Evolutionary conservation across 1,284 basidiomycete species (phyloP).

Genomic region (Rhodotorula sp.): DNA sequence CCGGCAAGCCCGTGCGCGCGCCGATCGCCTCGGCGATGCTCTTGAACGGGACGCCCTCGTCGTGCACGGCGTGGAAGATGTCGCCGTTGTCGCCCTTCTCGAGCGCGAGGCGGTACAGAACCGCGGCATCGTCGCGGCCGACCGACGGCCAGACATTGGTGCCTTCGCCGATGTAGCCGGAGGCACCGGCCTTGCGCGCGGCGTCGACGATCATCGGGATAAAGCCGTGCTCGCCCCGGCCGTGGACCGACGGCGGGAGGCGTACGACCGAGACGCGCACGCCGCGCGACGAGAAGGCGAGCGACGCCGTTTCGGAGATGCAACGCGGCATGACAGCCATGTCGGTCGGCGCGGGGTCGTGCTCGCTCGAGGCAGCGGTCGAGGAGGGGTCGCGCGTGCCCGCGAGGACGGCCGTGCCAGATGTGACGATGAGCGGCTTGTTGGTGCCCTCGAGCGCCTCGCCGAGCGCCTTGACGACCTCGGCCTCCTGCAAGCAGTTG

Average conservation of each 20-base stretch:
- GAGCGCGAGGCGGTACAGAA: conserved; percentile 43
- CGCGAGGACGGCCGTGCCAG: conserved; percentile 20
- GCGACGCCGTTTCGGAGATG: conserved; percentile 18
- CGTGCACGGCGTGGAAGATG: conserved; percentile 40
- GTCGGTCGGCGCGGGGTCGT: background rate
- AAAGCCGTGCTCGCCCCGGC: conserved; percentile 36
- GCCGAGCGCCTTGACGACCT: conserved; percentile 38
- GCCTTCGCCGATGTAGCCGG: conserved; percentile 39
- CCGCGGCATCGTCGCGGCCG: conserved; percentile 44
- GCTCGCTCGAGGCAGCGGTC: background rate
- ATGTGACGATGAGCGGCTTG: conserved; percentile 39
- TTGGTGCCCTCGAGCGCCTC: conserved; percentile 35
- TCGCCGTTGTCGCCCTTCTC: conserved; percentile 28
- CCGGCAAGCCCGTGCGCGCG: conserved; percentile 27
- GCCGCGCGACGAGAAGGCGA: conserved; percentile 19
- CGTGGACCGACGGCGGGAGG: conserved; percentile 44
- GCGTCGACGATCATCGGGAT: conserved; percentile 22
- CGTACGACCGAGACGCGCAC: conserved; percentile 36
- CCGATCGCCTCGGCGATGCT: conserved; percentile 40
- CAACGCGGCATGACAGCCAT: background rate
- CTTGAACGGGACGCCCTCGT: conserved; percentile 29
- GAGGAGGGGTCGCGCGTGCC: background rate
- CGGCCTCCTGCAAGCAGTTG: conserved; percentile 31
- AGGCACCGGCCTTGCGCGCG: conserved; percentile 31
- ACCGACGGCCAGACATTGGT: conserved; percentile 36